These are phyloP conservation scores for Malus hybrid DNA, from an alignment of 331 rosid species.

Conservation along the genomic window DNA sequence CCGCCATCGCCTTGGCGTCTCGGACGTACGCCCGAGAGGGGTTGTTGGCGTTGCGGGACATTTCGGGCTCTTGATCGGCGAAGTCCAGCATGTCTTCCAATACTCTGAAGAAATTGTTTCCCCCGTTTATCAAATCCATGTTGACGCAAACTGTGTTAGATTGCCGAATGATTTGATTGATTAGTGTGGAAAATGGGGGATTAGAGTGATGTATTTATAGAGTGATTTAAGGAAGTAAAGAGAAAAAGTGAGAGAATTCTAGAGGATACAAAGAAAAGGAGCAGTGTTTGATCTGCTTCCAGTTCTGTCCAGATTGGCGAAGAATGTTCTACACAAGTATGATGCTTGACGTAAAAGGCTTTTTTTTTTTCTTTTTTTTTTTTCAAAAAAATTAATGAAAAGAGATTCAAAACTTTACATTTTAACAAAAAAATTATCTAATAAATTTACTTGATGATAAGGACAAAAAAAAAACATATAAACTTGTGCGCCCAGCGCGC, in stretches of 20 bases:
- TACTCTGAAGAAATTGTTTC: constrained; percentile 6
- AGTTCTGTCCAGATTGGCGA: not conserved
- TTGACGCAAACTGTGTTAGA: not conserved
- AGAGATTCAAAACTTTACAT: too few relatives aligned
- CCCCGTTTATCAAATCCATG: constrained; percentile 16
- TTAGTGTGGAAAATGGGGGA: not conserved
- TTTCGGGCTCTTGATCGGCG: constrained; percentile 3
- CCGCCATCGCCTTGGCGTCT: constrained; percentile 29
- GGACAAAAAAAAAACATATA: too few relatives aligned
- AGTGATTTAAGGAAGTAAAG: not conserved
- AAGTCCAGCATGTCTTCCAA: constrained; percentile 24
- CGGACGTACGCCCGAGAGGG: constrained; percentile 19
- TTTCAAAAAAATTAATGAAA: too few relatives aligned
- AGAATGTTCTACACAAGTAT: not conserved
- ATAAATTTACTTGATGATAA: too few relatives aligned
- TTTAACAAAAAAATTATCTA: too few relatives aligned
- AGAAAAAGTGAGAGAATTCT: not conserved
- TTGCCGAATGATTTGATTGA: not conserved
- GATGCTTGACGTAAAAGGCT: too few relatives aligned
- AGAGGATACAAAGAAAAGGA: not conserved
- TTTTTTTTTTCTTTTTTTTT: too few relatives aligned
- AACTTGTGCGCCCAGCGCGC: too few relatives aligned
- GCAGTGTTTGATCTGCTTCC: not conserved
- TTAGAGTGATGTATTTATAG: not conserved
- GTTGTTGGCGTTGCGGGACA: not conserved